A percentile compares a stretch with the other conserved stretches of the same genome.
Conservation (phyloP, 805 yeast species). For the Saccharomyces kudriavzevii region DNA sequence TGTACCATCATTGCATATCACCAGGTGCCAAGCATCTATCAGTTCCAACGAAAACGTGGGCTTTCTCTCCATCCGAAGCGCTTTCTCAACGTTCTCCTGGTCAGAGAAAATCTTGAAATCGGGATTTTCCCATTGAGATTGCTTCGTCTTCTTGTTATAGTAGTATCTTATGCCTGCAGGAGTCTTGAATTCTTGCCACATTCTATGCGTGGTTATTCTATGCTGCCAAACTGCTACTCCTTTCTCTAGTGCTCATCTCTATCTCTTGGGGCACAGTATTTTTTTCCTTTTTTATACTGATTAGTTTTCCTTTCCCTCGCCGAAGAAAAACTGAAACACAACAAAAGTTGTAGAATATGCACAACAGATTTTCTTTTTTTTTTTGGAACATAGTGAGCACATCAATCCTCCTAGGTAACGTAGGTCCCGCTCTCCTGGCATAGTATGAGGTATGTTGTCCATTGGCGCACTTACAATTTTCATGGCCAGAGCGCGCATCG, state of each 20-base stretch:
- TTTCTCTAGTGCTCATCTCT: neutral
- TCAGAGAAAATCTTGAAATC: neutral
- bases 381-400: neutral
- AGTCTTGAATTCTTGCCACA: constrained; percentile 34
- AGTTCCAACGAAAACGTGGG: constrained; percentile 15
- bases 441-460: neutral
- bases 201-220: constrained; percentile 1
- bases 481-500: neutral
- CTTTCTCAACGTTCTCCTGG: neutral
- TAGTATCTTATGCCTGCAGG: constrained; percentile 34
- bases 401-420: neutral
- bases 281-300: neutral
- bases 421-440: neutral
- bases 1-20: constrained; percentile 35
- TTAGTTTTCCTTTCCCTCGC: neutral
- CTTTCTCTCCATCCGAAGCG: constrained; percentile 1
- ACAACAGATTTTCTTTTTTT: neutral
- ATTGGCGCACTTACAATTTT: neutral
- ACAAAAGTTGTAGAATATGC: neutral
- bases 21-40: constrained; percentile 34
- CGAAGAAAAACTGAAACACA: neutral
- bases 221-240: neutral
- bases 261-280: neutral
- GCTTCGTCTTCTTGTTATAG: constrained; percentile 32
- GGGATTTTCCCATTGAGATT: constrained; percentile 36